phyloP scores from a whole-genome alignment of 768 basidiomycete genomes.

The Boletus rex-veris region DNA sequence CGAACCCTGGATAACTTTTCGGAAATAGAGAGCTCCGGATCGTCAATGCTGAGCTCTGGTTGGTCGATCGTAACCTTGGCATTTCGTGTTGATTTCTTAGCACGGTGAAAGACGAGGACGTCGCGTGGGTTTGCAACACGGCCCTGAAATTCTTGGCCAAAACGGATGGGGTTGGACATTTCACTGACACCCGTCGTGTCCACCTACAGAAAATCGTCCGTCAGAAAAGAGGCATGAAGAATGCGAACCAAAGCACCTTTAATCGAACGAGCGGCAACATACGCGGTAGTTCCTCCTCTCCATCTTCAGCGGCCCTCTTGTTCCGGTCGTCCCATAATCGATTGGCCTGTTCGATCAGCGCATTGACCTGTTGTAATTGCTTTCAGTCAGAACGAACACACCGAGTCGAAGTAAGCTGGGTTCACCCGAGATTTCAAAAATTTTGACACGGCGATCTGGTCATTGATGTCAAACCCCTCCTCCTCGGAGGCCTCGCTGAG shows the following conservation, averaged over 20 bases:
- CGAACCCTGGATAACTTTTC: constrained; percentile 79
- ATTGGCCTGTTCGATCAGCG: constrained; percentile 76
- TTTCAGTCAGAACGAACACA: background rate
- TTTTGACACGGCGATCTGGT: constrained; percentile 80
- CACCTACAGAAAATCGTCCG: constrained; percentile 45
- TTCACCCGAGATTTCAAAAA: constrained; percentile 70
- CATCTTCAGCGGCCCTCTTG: constrained; percentile 48
- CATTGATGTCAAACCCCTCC: constrained; percentile 69
- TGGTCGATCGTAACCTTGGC: constrained; percentile 68
- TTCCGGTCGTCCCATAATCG: constrained; percentile 25
- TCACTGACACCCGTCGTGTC: constrained; percentile 89
- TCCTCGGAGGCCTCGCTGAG: constrained; percentile 77
- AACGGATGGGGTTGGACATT: constrained; percentile 93
- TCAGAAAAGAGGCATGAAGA: background rate
- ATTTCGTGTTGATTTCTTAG: constrained; percentile 49
- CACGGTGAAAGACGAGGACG: constrained; percentile 84
- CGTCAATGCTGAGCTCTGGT: constrained; percentile 80
- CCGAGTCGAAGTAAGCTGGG: background rate
- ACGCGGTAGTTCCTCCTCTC: constrained; percentile 55
- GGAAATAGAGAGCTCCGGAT: constrained; percentile 58
- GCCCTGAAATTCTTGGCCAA: constrained; percentile 93
- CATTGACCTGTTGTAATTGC: constrained; percentile 54
- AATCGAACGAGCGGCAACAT: constrained; percentile 89
- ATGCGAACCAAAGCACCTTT: constrained; percentile 48
- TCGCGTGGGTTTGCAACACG: constrained; percentile 93